Base-by-base conservation (phyloP, 768 basidiomycete genomes). In the Leccinellum rugosiceps region DNA sequence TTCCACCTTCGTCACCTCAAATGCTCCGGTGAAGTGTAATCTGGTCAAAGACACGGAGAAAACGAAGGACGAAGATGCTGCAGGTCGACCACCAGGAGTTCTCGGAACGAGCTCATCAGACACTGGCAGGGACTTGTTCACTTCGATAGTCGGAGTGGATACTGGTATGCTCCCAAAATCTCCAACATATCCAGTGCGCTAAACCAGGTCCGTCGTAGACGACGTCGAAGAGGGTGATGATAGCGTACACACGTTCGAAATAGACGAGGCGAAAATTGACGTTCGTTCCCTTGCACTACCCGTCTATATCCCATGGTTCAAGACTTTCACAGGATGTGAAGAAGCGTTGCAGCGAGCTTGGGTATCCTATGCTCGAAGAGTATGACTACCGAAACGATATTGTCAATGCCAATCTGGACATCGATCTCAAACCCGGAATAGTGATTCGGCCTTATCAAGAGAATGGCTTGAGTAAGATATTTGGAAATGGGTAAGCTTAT, bases 331-430 rank as follows among this genome's bases (percentile, higher is more conserved):
- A 96, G 93, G 91, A 92, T 62, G 94, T 99, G 59, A 96, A 98
- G 76, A 91, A 92, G 65, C 87, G 93, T 35, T 98, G 97, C 70
- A 94, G 94, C 66, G 95, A 97, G 64, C 82, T 98, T 35, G 94
- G 98, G 69, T 93, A 95, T 63, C 97, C 97, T 8, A 97, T 98
- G 87, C 80, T 98, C 46, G 97, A 99, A 72, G 97, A 99, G 75
- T 99, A 99, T 68, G 97, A 99, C 73, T 99, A 98, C 79, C 82
- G 95, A 44, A 96, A 98, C 68, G 97, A 99, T 71, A 93, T 92
- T 0, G 77, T 94, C 63, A 99, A 99, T 69, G 84, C 97, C 28
- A 96, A 98, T 73, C 81, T 99, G 46, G 97, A 99, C 68, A 98
- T 99, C 57, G 97, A 98, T 73, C 83, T 98, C 54, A 98, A 98